These are phyloP conservation scores for Torrubiellomyces zombiae DNA, from an alignment of 2,329 filamentous ascomycete species.

Conservation along the genomic window DNA sequence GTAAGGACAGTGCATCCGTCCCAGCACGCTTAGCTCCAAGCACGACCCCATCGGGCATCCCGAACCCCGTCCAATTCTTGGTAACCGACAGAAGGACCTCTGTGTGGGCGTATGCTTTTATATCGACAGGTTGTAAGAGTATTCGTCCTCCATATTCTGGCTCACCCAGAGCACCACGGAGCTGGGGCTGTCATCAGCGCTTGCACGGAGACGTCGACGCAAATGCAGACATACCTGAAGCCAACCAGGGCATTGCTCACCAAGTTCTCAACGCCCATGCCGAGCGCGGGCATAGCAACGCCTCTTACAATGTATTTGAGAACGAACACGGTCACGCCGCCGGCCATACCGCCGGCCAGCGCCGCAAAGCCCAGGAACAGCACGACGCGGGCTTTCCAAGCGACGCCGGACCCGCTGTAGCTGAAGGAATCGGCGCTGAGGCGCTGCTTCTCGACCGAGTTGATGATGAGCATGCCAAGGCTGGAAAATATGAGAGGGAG, in stretches of 20 bases:
- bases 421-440: constrained; percentile 46
- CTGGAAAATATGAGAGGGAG: constrained; percentile 50
- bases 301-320: constrained; percentile 44
- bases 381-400: constrained; percentile 52
- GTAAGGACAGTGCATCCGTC: no score
- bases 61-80: no score
- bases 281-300: constrained; percentile 41
- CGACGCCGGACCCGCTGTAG: constrained; percentile 45
- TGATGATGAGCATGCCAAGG: constrained; percentile 55
- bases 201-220: background rate
- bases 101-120: no score
- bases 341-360: constrained; percentile 51
- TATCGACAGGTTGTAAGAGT: constrained; percentile 49
- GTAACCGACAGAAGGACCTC: no score
- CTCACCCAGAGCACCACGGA: constrained; percentile 50
- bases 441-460: constrained; percentile 50
- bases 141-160: constrained; percentile 60
- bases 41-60: no score
- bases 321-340: constrained; percentile 51
- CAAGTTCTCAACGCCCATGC: constrained; percentile 51
- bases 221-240: constrained; percentile 28
- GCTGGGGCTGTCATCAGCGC: constrained; percentile 18
- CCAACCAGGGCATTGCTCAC: constrained; percentile 47
- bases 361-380: constrained; percentile 50
- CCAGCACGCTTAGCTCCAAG: no score